A percentile compares a stretch with the other conserved stretches of the same genome.
These are phyloP conservation scores for Pythium aristosporum DNA, from an alignment of 352 stramenopile genomes.

Conservation along the genomic window DNA sequence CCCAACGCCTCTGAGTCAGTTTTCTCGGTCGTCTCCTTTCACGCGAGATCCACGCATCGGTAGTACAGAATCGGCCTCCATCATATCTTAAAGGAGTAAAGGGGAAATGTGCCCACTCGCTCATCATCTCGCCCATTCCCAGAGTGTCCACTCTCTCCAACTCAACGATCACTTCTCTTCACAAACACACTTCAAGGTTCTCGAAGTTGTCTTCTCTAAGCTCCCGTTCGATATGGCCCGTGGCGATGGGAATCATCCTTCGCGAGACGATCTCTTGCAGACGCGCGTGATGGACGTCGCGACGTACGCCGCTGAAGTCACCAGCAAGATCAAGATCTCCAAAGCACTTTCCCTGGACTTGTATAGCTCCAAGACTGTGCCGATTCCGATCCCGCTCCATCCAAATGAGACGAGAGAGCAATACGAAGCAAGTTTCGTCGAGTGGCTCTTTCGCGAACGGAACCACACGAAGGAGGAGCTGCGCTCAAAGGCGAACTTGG, in stretches of 20 bases:
- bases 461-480: constrained; percentile 1
- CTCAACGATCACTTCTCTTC: too few relatives aligned
- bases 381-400: constrained; percentile 8
- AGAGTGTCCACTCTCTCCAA: neutral
- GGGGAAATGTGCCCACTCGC: neutral
- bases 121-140: neutral
- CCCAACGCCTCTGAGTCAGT: neutral
- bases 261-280: neutral
- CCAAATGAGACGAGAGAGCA: neutral
- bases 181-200: too few relatives aligned
- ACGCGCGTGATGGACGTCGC: neutral
- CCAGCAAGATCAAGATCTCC: neutral
- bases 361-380: neutral
- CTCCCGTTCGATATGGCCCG: neutral
- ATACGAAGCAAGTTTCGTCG: constrained; percentile 11
- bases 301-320: neutral
- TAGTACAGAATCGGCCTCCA: neutral
- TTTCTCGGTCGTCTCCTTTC: neutral
- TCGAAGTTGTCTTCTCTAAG: neutral
- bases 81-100: too few relatives aligned
- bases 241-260: neutral
- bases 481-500: neutral
- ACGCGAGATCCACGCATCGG: too few relatives aligned
- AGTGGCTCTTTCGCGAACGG: constrained; percentile 11
- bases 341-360: neutral